These are phyloP conservation scores for Chrysanthemum lavandulifolium DNA, from an alignment of 129 eudicot genomes.

Conservation along the genomic window DNA sequence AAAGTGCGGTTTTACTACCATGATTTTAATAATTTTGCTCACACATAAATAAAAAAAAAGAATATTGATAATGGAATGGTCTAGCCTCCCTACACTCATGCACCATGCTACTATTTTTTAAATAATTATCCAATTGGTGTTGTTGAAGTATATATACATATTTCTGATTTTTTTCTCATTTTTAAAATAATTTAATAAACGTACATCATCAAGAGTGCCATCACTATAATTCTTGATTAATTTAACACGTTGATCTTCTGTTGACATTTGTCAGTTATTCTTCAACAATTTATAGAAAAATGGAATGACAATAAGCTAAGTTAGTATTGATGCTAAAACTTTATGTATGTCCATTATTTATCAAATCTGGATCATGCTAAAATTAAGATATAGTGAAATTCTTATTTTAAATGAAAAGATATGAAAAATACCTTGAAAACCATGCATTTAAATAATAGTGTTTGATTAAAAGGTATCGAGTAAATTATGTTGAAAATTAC, in stretches of 20 bases:
- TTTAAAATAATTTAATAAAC: background rate
- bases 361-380: background rate
- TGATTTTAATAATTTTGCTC: too few species aligned
- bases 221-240: background rate
- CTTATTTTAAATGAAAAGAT: background rate
- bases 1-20: too few species aligned
- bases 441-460: background rate
- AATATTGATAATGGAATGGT: too few species aligned
- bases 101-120: background rate
- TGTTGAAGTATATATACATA: background rate
- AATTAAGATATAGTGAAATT: background rate
- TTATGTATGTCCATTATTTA: background rate
- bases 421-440: background rate
- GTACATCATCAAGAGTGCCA: background rate
- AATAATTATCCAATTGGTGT: background rate
- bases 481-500: background rate
- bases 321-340: too few species aligned
- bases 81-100: background rate
- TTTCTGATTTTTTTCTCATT: background rate
- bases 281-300: too few species aligned
- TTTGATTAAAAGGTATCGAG: conserved; percentile 2
- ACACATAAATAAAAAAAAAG: too few species aligned
- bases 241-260: background rate
- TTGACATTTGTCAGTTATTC: background rate
- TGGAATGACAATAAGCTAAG: too few species aligned